Evolutionary conservation across 768 basidiomycete species (phyloP).

Genomic region (Mycena chlorophos): DNA sequence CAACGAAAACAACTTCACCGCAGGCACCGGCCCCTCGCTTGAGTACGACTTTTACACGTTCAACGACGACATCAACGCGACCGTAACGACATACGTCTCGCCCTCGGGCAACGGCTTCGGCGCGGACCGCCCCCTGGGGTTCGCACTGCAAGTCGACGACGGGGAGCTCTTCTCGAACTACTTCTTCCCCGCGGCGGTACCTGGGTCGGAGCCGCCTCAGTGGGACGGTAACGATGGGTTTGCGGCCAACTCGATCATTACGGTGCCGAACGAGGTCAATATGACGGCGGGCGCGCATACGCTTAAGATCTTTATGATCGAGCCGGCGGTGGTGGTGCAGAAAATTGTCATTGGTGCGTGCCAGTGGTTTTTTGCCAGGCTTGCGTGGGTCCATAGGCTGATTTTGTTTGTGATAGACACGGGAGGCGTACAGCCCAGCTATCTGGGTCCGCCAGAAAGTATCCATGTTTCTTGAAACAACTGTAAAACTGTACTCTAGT

Average conservation of each 20-base stretch:
- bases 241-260: conserved; percentile 53
- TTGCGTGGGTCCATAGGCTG: not conserved
- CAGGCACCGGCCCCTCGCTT: conserved; percentile 64
- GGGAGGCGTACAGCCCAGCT: conserved; percentile 55
- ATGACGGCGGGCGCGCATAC: conserved; percentile 56
- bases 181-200: conserved; percentile 47
- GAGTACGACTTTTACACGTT: conserved; percentile 70
- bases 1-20: conserved; percentile 55
- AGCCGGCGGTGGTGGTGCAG: conserved; percentile 60
- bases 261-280: conserved; percentile 39
- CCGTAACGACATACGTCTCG: conserved; percentile 48
- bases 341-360: conserved; percentile 58
- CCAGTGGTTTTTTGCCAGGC: not conserved
- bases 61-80: conserved; percentile 48
- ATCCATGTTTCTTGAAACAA: conserved; percentile 24
- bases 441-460: conserved; percentile 67
- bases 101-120: conserved; percentile 57
- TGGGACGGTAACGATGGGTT: conserved; percentile 54
- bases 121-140: conserved; percentile 47
- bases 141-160: conserved; percentile 53
- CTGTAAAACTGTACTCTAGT: no score
- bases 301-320: conserved; percentile 59
- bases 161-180: conserved; percentile 41
- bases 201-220: conserved; percentile 45
- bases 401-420: conserved; percentile 41